phyloP scores from a whole-genome alignment of 176 grass and related monocot species.

The Raddia distichophylla region DNA sequence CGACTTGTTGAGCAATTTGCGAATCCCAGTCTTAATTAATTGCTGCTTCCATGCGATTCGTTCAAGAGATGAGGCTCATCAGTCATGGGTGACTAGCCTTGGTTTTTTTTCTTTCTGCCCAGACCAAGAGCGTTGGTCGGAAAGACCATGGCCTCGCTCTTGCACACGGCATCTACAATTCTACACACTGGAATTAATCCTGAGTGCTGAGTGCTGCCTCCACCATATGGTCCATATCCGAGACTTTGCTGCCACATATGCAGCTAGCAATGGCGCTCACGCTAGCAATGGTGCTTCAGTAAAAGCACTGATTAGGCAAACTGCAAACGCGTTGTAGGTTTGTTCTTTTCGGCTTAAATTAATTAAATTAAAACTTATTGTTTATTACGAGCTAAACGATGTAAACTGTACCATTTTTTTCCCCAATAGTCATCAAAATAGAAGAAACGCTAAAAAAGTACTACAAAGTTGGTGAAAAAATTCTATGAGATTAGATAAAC shows the following conservation, averaged over 20 bases:
- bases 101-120: not conserved
- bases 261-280: too few relatives aligned
- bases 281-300: too few relatives aligned
- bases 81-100: not conserved
- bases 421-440: too few relatives aligned
- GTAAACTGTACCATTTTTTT: too few relatives aligned
- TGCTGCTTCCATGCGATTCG: not conserved
- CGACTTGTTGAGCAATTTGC: not conserved
- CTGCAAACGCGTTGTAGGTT: not conserved
- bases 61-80: not conserved
- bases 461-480: too few relatives aligned
- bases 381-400: too few relatives aligned
- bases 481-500: too few relatives aligned
- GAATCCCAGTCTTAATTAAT: not conserved
- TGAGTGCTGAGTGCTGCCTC: not conserved
- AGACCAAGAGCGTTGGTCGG: too few relatives aligned
- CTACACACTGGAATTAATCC: not conserved
- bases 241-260: not conserved
- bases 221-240: not conserved
- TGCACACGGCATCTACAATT: not conserved
- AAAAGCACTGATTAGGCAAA: not conserved
- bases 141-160: too few relatives aligned
- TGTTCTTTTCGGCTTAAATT: too few relatives aligned
- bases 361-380: too few relatives aligned
- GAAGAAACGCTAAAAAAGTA: too few relatives aligned